Evolutionary conservation across 441 rosid genomes (phyloP).

Genomic region (Erodium chrysanthum): DNA sequence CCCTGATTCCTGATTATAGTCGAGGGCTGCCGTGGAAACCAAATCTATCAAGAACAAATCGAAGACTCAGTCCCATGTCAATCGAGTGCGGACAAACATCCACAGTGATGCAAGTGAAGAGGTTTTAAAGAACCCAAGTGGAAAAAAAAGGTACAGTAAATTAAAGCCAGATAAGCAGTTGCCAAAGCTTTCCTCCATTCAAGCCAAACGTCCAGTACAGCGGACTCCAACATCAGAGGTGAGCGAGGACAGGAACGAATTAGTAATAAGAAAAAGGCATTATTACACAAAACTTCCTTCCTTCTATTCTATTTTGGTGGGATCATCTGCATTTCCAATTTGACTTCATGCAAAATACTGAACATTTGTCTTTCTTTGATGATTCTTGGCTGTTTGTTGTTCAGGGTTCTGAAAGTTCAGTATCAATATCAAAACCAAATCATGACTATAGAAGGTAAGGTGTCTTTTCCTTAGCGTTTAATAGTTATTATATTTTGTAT

Average conservation of each 20-base stretch:
- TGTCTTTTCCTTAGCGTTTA: constrained; percentile 18
- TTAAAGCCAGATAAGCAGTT: constrained; percentile 27
- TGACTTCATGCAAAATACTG: not conserved
- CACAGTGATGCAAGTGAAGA: constrained; percentile 19
- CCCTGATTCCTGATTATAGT: constrained; percentile 18
- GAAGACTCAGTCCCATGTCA: constrained; percentile 23
- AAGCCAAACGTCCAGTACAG: constrained; percentile 18
- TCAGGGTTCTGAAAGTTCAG: constrained; percentile 32
- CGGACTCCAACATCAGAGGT: constrained; percentile 33
- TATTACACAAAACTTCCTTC: not conserved
- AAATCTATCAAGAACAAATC: constrained; percentile 18
- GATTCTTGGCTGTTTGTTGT: constrained; percentile 12
- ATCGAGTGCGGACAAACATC: constrained; percentile 18
- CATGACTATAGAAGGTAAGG: constrained; percentile 31
- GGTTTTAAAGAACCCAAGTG: constrained; percentile 22
- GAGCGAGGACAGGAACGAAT: constrained; percentile 8
- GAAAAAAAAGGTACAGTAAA: constrained; percentile 26
- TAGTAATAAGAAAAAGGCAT: not conserved
- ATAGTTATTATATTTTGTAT: constrained; percentile 1
- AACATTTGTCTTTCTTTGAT: not conserved
- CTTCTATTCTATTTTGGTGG: not conserved
- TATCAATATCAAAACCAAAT: constrained; percentile 24
- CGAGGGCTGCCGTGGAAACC: constrained; percentile 16
- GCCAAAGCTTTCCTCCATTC: constrained; percentile 18
- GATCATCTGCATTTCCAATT: not conserved